Evolutionary conservation across 495 filamentous ascomycete genomes (phyloP).

Genomic region (Xylaria sp.): DNA sequence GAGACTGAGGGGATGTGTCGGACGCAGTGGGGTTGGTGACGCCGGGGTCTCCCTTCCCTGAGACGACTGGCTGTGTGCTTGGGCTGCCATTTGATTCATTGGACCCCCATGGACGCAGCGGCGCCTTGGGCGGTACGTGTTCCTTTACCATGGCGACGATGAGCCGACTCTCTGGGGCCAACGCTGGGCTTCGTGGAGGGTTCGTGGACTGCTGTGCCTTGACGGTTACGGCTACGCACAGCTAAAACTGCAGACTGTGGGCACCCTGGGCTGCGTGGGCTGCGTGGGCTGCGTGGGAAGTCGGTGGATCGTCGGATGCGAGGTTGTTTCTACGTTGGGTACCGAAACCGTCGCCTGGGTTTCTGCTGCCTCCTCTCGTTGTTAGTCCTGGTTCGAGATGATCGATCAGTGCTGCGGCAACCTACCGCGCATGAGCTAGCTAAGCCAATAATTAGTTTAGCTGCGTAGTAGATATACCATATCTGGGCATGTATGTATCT

Average conservation of each 20-base stretch:
- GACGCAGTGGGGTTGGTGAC: slow-evolving; percentile 27
- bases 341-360: slow-evolving; percentile 43
- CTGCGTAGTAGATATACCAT: background rate
- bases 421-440: slow-evolving; percentile 19
- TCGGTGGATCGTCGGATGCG: slow-evolving; percentile 35
- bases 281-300: slow-evolving; percentile 24
- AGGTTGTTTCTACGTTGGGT: slow-evolving; percentile 48
- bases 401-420: slow-evolving; percentile 23
- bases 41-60: slow-evolving; percentile 41
- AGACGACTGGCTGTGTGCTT: slow-evolving; percentile 32
- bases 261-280: slow-evolving; percentile 4
- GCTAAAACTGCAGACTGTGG: background rate
- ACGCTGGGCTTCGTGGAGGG: slow-evolving; percentile 8
- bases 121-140: slow-evolving; percentile 42
- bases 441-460: background rate
- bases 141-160: slow-evolving; percentile 40
- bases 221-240: background rate
- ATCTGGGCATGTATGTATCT: background rate
- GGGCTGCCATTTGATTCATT: slow-evolving; percentile 32
- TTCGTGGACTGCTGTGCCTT: slow-evolving; percentile 22
- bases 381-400: slow-evolving; percentile 8
- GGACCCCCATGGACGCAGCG: slow-evolving; percentile 31
- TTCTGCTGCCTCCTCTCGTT: slow-evolving; percentile 39
- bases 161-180: slow-evolving; percentile 5
- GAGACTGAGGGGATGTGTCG: slow-evolving; percentile 9